Evolutionary conservation across 257 asterid species (phyloP), one percentile per base, ranked within the genome.

Genomic region (Ligustrum vulgare): DNA sequence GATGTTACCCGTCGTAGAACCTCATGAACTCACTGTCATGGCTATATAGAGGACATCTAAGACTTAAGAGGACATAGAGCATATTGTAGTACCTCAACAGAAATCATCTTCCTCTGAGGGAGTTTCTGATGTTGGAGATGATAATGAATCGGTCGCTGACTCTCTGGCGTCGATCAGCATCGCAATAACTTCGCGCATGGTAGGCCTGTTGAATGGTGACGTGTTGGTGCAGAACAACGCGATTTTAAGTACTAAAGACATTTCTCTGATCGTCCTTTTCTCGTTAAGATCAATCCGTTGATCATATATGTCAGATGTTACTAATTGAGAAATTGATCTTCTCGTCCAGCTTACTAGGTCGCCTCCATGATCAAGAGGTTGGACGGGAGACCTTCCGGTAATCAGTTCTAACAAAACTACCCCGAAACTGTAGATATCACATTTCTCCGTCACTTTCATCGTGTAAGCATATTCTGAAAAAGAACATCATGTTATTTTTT

Each of bases 401-500:
- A 91, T 73, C 43, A 93, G 82, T 71, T 93, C 98, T 72, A 93
- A 34, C 68, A 93, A 74, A 73, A 93, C 98, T 5, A 93, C 97
- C 13, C 98, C 98, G 32, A 86, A 93, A 75, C 98, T 93, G 20
- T 93, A 93, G 81, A 89, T 84, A 33, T 93, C 98, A 11, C 96
- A 93, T 78, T 93, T 93, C 78, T 93, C 97, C 31, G 98, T 93
- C 85, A 93, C 96, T 85, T 93, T 93, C 96, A 93, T 81, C 7
- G 98, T 93, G 91, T 93, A 93, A 6, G 98, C 98, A 70, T 93
- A 93, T 78, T 93, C 98, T 93, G 93, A 70, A 12, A 71, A 56
- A 65, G 31, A 51, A 45, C 9, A 37, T 6, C 35, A 62, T 18
- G 6, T 28, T 4, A 68, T 51, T 6, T 22, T 20, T 15, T 15